phyloP scores from a whole-genome alignment of 2,329 filamentous ascomycete species.

The Curvularia spicifera region DNA sequence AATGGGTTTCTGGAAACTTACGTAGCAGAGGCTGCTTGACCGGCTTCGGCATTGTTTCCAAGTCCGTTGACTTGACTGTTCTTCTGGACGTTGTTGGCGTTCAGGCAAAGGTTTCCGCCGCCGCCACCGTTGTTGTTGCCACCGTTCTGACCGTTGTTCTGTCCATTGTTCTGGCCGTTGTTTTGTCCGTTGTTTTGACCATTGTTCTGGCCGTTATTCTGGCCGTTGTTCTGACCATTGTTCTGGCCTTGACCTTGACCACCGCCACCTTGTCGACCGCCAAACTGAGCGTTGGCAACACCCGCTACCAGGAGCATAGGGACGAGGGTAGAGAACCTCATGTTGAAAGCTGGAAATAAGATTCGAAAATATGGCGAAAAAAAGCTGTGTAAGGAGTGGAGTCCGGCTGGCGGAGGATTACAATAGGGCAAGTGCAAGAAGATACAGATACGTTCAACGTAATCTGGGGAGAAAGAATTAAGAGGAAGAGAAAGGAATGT shows the following conservation, averaged over 20 bases:
- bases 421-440: conserved; percentile 28
- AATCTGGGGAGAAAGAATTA: conserved; percentile 44
- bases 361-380: conserved; percentile 22
- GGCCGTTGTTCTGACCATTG: conserved; percentile 13
- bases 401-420: conserved; percentile 50
- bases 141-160: conserved; percentile 25
- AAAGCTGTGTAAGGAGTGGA: conserved; percentile 42
- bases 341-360: conserved; percentile 27
- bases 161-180: conserved; percentile 1
- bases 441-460: conserved; percentile 52
- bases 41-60: conserved; percentile 44
- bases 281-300: conserved; percentile 44
- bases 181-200: conserved; percentile 24
- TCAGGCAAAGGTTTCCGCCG: conserved; percentile 38
- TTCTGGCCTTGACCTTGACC: neutral
- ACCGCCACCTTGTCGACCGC: conserved; percentile 7
- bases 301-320: conserved; percentile 45
- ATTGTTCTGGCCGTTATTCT: conserved; percentile 19
- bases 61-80: conserved; percentile 52
- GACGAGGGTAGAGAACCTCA: conserved; percentile 47
- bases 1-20: conserved; percentile 32
- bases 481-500: conserved; percentile 51
- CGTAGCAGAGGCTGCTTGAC: conserved; percentile 56
- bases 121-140: conserved; percentile 11
- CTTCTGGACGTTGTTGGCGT: conserved; percentile 52